Evolutionary conservation across 768 basidiomycete species (phyloP).

Genomic region (Amanita rubescens): DNA sequence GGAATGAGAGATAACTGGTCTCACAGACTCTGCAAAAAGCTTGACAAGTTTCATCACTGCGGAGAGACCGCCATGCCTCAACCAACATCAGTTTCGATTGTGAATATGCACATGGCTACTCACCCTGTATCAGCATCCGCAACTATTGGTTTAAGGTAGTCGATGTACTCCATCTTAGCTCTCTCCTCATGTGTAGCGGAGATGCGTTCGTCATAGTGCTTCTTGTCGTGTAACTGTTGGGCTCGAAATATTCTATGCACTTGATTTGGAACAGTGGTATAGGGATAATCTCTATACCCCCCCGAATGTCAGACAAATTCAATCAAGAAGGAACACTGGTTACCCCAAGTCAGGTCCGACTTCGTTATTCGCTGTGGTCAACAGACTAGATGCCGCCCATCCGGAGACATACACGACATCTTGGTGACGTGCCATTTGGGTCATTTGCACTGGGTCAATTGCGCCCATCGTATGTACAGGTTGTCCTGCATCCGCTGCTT

Average conservation of each 20-base stretch:
- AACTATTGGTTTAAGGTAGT: conserved; percentile 88
- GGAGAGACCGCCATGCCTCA: conserved; percentile 86
- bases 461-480: conserved; percentile 92
- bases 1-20: conserved; percentile 9
- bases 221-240: conserved; percentile 88
- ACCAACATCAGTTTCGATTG: conserved; percentile 1
- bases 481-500: conserved; percentile 50
- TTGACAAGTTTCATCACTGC: conserved; percentile 93
- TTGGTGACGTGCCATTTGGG: conserved; percentile 83
- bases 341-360: conserved; percentile 89
- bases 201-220: conserved; percentile 85
- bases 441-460: conserved; percentile 92
- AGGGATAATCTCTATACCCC: conserved; percentile 77
- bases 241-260: conserved; percentile 88
- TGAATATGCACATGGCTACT: conserved; percentile 13
- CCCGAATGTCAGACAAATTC: neutral
- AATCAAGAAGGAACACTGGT: conserved; percentile 23
- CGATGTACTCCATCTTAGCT: conserved; percentile 67
- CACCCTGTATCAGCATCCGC: conserved; percentile 95
- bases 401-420: conserved; percentile 91
- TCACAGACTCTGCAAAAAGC: conserved; percentile 86
- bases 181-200: conserved; percentile 54
- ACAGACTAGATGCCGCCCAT: conserved; percentile 80
- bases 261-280: conserved; percentile 94
- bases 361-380: conserved; percentile 88